A percentile compares a stretch with the other conserved stretches of the same genome.
These are phyloP conservation scores for Solanum virginianum DNA, from an alignment of 257 asterid species.

Conservation along the genomic window DNA sequence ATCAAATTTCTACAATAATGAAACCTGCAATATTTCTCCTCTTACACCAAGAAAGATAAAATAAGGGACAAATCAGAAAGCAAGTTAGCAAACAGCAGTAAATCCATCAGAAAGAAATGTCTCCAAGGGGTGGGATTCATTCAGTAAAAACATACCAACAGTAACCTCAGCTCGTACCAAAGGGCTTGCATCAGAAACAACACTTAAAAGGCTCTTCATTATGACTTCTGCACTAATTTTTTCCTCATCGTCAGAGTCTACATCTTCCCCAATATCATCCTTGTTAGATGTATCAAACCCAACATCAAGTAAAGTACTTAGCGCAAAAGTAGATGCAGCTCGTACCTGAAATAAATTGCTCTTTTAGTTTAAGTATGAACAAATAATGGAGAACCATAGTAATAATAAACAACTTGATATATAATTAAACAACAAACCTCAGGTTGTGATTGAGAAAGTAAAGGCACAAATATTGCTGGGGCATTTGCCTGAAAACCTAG, in stretches of 20 bases:
- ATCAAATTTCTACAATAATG: neutral
- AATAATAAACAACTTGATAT: neutral
- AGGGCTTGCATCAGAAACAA: constrained; percentile 89
- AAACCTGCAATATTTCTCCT: neutral
- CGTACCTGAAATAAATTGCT: constrained; percentile 50
- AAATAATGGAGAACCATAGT: neutral
- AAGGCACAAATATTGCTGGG: constrained; percentile 62
- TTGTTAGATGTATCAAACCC: constrained; percentile 54
- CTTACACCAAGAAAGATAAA: neutral
- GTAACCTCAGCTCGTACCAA: constrained; percentile 97
- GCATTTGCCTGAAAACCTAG: constrained; percentile 80
- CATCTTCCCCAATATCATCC: constrained; percentile 60
- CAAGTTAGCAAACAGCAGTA: neutral
- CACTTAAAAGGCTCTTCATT: constrained; percentile 55
- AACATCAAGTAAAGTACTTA: constrained; percentile 75
- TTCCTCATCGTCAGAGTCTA: constrained; percentile 75
- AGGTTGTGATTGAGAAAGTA: constrained; percentile 89
- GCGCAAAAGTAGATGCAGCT: constrained; percentile 88
- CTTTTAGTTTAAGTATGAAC: neutral
- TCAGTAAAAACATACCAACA: constrained; percentile 47
- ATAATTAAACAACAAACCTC: constrained; percentile 43
- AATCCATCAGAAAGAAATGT: neutral
- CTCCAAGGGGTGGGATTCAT: neutral
- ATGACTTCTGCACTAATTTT: constrained; percentile 66
- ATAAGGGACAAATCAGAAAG: neutral